These are phyloP conservation scores for Axilococcus clingmanii DNA, from an alignment of 139 green algal genomes.

Conservation along the genomic window DNA sequence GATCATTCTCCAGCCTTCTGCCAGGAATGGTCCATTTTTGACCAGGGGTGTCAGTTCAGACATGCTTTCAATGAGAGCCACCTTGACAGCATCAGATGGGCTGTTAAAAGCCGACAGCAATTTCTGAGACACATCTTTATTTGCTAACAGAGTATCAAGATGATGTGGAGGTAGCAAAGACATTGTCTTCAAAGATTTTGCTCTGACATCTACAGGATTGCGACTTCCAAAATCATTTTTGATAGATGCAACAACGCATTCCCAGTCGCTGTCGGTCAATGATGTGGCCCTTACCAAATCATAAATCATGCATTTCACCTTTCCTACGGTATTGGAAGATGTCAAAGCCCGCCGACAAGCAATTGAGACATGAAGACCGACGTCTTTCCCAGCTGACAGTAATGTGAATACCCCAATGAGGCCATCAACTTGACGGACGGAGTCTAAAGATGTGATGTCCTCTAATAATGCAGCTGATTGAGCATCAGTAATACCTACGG, in stretches of 20 bases:
- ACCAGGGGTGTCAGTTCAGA: constrained; percentile 1
- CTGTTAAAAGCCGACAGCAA: constrained; percentile 9
- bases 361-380: not conserved
- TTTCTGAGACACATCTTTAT: not conserved
- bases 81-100: constrained; percentile 10
- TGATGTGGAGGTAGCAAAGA: constrained; percentile 15
- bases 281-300: constrained; percentile 10
- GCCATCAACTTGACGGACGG: constrained; percentile 9
- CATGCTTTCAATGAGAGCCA: constrained; percentile 4
- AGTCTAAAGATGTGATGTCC: constrained; percentile 14
- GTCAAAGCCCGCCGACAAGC: constrained; percentile 12
- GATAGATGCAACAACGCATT: constrained; percentile 8
- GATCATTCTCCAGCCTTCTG: constrained; percentile 1
- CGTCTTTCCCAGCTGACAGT: constrained; percentile 14
- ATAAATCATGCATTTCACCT: constrained; percentile 9
- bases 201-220: constrained; percentile 6
- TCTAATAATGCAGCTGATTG: constrained; percentile 7
- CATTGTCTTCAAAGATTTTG: constrained; percentile 15
- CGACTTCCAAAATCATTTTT: constrained; percentile 6
- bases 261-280: constrained; percentile 12
- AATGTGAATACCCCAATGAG: constrained; percentile 13
- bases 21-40: not conserved
- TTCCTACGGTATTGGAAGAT: constrained; percentile 5
- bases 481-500: not conserved
- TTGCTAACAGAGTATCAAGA: constrained; percentile 9